A percentile compares a stretch with the other conserved stretches of the same genome.
These are phyloP conservation scores for Piloderma croceum DNA, from an alignment of 768 basidiomycete species.

Conservation along the genomic window DNA sequence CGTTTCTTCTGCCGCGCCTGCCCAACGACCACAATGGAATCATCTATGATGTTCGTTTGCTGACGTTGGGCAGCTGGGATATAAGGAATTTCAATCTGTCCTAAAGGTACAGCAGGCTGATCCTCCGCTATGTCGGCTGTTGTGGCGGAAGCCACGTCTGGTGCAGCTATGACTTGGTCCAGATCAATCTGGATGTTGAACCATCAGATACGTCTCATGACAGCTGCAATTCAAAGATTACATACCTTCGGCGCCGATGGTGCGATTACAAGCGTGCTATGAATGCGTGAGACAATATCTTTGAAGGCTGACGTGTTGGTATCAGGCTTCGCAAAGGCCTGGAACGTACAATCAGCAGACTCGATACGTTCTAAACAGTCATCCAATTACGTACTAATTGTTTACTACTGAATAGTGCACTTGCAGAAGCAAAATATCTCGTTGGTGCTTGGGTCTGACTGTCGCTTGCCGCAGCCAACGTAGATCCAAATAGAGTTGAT, in stretches of 20 bases:
- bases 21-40: constrained; percentile 70
- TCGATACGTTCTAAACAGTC: too few species aligned
- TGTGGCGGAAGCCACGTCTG: constrained; percentile 4
- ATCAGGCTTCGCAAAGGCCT: too few species aligned
- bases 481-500: too few species aligned
- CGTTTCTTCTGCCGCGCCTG: constrained; percentile 59
- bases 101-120: constrained; percentile 24
- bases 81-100: constrained; percentile 71
- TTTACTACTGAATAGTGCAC: too few species aligned
- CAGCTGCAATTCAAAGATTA: background rate
- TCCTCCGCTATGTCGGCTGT: constrained; percentile 4
- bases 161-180: too few species aligned
- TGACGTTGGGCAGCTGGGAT: constrained; percentile 61
- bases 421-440: too few species aligned
- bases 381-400: too few species aligned
- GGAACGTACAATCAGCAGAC: too few species aligned
- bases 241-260: constrained; percentile 46
- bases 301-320: too few species aligned
- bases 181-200: background rate
- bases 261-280: constrained; percentile 55
- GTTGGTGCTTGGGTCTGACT: too few species aligned
- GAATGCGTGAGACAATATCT: constrained; percentile 61
- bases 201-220: background rate
- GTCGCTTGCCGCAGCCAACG: too few species aligned
- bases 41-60: constrained; percentile 36